phyloP scores from a whole-genome alignment of 768 basidiomycete species.

The Lactifluus rugatus region DNA sequence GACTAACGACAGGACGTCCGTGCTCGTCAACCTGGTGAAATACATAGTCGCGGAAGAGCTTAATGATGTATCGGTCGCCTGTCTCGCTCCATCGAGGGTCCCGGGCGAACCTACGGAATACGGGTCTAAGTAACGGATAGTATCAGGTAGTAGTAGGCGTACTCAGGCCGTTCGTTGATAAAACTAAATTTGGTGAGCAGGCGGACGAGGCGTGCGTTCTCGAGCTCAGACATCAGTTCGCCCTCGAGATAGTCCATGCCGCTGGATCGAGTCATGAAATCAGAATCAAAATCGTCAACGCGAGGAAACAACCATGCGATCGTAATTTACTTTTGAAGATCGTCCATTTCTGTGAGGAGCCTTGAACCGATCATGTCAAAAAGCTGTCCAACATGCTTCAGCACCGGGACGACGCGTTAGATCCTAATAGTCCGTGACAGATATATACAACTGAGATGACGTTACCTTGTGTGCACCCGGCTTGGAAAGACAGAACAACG shows the following conservation, averaged over 20 bases:
- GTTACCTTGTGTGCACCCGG: conserved; percentile 56
- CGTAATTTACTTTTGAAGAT: conserved; percentile 55
- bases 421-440: neutral
- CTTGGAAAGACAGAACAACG: conserved; percentile 69
- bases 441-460: conserved; percentile 1
- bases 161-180: conserved; percentile 99
- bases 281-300: neutral
- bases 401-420: neutral
- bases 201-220: conserved; percentile 87
- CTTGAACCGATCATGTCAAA: conserved; percentile 70
- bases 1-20: conserved; percentile 80
- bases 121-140: neutral
- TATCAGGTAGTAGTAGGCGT: conserved; percentile 26
- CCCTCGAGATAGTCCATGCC: conserved; percentile 73
- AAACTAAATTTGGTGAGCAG: conserved; percentile 92
- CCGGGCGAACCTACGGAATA: conserved; percentile 66
- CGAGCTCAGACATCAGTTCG: conserved; percentile 80
- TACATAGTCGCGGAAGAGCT: conserved; percentile 95
- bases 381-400: conserved; percentile 66
- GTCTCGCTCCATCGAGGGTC: conserved; percentile 98
- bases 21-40: conserved; percentile 95
- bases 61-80: conserved; percentile 95
- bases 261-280: conserved; percentile 31
- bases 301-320: neutral
- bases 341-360: conserved; percentile 73